Percentiles rank a stretch among this genome's conserved stretches.
phyloP scores from a whole-genome alignment of 345 rosid genomes.

The Microcos paniculata region DNA sequence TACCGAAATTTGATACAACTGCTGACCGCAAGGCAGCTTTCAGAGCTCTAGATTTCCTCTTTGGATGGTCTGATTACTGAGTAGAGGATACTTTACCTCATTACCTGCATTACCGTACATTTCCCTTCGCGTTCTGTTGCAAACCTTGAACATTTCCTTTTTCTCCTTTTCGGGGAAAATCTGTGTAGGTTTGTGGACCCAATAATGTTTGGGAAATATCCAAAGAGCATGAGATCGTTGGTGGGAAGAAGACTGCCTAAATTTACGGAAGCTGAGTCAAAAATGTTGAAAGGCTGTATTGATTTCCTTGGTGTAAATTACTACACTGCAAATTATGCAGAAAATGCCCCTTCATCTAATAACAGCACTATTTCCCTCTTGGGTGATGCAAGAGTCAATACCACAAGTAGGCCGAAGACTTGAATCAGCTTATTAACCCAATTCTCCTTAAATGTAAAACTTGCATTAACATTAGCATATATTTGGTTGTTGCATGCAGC shows the following conservation, averaged over 20 bases:
- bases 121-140: neutral
- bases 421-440: too few relatives aligned
- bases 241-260: constrained; percentile 57
- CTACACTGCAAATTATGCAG: constrained; percentile 37
- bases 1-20: constrained; percentile 31
- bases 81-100: too few relatives aligned
- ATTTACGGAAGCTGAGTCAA: constrained; percentile 48
- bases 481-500: constrained; percentile 26
- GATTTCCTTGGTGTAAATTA: constrained; percentile 49
- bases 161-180: neutral
- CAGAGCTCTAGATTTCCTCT: constrained; percentile 29
- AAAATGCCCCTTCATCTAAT: constrained; percentile 9
- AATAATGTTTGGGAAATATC: constrained; percentile 57
- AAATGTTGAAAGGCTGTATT: constrained; percentile 43
- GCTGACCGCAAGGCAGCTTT: constrained; percentile 25
- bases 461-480: neutral
- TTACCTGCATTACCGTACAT: neutral
- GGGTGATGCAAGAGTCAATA: too few relatives aligned
- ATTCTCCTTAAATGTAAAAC: neutral
- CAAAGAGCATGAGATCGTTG: constrained; percentile 40
- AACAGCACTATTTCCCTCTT: neutral
- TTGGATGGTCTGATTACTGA: constrained; percentile 19
- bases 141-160: neutral
- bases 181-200: constrained; percentile 51
- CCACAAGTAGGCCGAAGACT: too few relatives aligned